Percentiles rank a stretch among this genome's conserved stretches.
Evolutionary conservation across 2,329 filamentous ascomycete species (phyloP).

Genomic region (Albifimbria verrucaria): DNA sequence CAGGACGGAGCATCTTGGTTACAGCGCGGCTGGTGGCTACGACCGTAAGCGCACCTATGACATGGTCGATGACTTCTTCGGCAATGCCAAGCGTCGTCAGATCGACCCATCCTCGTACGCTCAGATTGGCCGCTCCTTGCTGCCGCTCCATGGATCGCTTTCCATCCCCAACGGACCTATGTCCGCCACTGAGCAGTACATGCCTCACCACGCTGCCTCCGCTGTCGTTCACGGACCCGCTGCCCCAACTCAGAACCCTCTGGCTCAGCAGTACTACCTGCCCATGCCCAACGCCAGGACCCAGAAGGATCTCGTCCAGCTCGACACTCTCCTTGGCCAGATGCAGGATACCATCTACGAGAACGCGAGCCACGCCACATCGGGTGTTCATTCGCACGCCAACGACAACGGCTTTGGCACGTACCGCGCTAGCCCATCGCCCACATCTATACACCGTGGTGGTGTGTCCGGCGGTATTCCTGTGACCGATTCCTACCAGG

Average conservation of each 20-base stretch:
- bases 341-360: slow-evolving; percentile 97
- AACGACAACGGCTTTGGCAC: slow-evolving; percentile 62
- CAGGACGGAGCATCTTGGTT: slow-evolving; percentile 62
- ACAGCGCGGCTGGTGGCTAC: slow-evolving; percentile 57
- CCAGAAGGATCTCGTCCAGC: slow-evolving; percentile 89
- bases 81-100: slow-evolving; percentile 84
- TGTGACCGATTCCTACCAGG: slow-evolving; percentile 33
- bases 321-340: slow-evolving; percentile 92
- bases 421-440: slow-evolving; percentile 56
- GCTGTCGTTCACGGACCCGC: slow-evolving; percentile 51
- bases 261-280: slow-evolving; percentile 76
- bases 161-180: slow-evolving; percentile 54
- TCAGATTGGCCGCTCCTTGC: slow-evolving; percentile 84
- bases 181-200: slow-evolving; percentile 50
- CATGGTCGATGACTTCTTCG: slow-evolving; percentile 90
- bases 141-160: slow-evolving; percentile 73
- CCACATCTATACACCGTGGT: slow-evolving; percentile 36
- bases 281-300: slow-evolving; percentile 85
- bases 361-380: slow-evolving; percentile 77
- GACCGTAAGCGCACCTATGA: slow-evolving; percentile 82
- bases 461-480: slow-evolving; percentile 18
- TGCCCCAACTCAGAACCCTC: slow-evolving; percentile 54
- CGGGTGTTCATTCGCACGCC: slow-evolving; percentile 72
- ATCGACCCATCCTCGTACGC: slow-evolving; percentile 88
- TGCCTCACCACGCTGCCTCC: slow-evolving; percentile 39